Evolutionary conservation across 306 rosid genomes (phyloP).

Genomic region (Citrullus mucosospermus): DNA sequence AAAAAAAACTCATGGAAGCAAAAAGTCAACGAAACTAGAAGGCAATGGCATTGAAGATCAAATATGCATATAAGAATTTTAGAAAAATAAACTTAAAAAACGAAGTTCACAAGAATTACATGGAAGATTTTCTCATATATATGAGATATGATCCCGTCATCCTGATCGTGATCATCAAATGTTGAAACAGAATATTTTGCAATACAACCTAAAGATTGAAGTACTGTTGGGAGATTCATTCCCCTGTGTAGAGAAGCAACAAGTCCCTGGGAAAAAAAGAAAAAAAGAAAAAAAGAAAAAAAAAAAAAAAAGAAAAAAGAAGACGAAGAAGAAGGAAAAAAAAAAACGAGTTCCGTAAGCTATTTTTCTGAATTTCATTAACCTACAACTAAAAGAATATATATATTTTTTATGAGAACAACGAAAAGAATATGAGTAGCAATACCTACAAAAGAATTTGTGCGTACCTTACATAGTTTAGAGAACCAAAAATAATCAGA

Average conservation of each 20-base stretch:
- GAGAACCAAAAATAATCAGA: constrained; percentile 36
- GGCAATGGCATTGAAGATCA: constrained; percentile 9
- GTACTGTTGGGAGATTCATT: constrained; percentile 57
- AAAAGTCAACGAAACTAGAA: neutral
- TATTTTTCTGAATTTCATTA: neutral
- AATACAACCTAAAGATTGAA: constrained; percentile 85
- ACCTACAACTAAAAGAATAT: neutral
- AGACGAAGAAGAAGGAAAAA: neutral
- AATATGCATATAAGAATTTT: constrained; percentile 5
- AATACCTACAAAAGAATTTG: constrained; percentile 1
- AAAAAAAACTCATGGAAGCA: no score
- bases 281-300: neutral
- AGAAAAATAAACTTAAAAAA: neutral
- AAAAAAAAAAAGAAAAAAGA: no score
- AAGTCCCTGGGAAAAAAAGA: constrained; percentile 35
- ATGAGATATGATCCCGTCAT: constrained; percentile 42
- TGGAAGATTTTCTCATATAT: constrained; percentile 51
- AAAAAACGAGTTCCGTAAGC: neutral
- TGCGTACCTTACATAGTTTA: constrained; percentile 49
- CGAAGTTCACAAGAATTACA: constrained; percentile 32
- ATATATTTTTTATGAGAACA: neutral
- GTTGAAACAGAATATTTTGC: constrained; percentile 54
- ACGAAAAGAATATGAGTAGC: neutral
- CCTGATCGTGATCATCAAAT: constrained; percentile 52
- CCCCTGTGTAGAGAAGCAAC: constrained; percentile 37